Evolutionary conservation across 1,139 yeast species (phyloP), one percentile per base, ranked within the genome.

Genomic region (Geotrichum restrictum): DNA sequence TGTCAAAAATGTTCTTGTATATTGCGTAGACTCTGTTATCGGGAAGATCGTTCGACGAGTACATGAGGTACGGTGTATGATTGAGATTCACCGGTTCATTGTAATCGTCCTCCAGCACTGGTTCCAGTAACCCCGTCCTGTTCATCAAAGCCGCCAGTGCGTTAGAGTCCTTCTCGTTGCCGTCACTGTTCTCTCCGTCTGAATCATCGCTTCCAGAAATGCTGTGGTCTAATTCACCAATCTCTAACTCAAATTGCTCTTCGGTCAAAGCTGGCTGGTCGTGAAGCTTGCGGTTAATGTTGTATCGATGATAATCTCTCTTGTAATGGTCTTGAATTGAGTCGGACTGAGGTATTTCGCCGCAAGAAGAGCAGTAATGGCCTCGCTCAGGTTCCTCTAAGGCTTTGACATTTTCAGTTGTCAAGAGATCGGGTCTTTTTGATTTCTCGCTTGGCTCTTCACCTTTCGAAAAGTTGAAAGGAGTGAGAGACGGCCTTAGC

Each of bases 1-100:
- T 73, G 67, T 60, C 61, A 60, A 88, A 80, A n/a, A 86, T 60
- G 0, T 83, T 72, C 62, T 89, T 89, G 69, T 83, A 91, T 0
- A 82, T 71, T 0, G 89, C 93, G 58, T 86, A 76, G 1, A 82
- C 81, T 53, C 77, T 75, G 1, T 70, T 71, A 0, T 69, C 59
- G 0, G 78, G 74, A 3, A 84, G 60, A 79, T 60, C 79, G 78
- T 0, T 53, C 22, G 42, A 53, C 33, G 21, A 45, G 48, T 31
- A 59, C 54, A 38, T 44, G 46, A 50, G 51, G 48, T 48, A 54
- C 11, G 56, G 54, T 13, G 53, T 49, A 22, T 53, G 48, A 34
- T 49, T 45, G 37, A 44, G 37, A n/a, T 31, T 49, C 13, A 37
- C 45, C 3, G 49, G 52, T 13, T 38, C 45, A 24, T 45, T 40